These are phyloP conservation scores for Sinapis alba DNA, from an alignment of 441 rosid genomes.

Conservation along the genomic window DNA sequence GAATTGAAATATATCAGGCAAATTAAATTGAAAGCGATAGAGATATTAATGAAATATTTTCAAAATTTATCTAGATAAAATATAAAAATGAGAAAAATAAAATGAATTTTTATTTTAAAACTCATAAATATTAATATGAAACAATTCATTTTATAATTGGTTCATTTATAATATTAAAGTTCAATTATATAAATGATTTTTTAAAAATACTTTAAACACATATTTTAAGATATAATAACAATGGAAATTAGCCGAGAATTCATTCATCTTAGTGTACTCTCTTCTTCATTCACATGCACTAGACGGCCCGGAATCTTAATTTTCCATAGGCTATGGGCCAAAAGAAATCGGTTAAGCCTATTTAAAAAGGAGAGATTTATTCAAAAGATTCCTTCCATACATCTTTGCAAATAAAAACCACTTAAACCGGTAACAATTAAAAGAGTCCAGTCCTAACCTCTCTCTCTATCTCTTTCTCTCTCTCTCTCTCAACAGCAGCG, in stretches of 20 bases:
- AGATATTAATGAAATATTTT: too few relatives aligned
- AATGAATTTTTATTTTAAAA: too few relatives aligned
- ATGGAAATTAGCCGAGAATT: not conserved
- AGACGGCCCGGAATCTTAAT: not conserved
- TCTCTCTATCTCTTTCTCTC: not conserved
- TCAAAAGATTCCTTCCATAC: constrained; percentile 14
- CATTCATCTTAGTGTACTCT: not conserved
- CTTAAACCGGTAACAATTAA: not conserved
- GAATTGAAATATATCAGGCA: not conserved
- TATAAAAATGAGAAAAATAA: not conserved
- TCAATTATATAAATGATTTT: too few relatives aligned
- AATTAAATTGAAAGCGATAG: not conserved
- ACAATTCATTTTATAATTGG: not conserved
- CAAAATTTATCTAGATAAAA: not conserved
- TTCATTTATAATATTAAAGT: too few relatives aligned
- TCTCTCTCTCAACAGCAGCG: not conserved
- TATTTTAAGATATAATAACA: not conserved
- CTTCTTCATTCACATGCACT: not conserved
- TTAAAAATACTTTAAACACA: not conserved
- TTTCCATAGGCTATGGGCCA: constrained; percentile 2
- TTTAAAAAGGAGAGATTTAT: not conserved
- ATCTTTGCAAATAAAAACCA: constrained; percentile 32
- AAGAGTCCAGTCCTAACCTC: constrained; percentile 15
- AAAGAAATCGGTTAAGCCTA: not conserved
- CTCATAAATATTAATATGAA: not conserved